These are phyloP conservation scores for Russula sp. DNA, from an alignment of 768 basidiomycete species.

Conservation along the genomic window DNA sequence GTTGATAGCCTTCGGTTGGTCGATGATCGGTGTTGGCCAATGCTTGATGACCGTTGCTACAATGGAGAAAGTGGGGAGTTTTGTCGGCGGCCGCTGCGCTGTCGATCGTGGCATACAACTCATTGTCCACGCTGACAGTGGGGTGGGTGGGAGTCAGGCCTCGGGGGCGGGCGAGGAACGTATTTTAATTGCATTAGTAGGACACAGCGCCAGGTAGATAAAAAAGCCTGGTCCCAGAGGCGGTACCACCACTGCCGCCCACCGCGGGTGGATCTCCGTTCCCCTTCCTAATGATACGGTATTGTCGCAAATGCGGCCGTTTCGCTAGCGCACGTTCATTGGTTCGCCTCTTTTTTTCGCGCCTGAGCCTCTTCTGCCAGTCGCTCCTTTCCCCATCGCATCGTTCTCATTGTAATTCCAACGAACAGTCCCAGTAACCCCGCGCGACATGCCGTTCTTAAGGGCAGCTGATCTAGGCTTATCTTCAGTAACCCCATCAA, in stretches of 20 bases:
- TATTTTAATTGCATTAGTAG: neutral
- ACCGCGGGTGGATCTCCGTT: conserved; percentile 8
- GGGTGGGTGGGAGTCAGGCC: neutral
- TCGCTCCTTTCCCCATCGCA: conserved; percentile 29
- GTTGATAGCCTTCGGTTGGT: conserved; percentile 40
- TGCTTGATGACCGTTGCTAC: conserved; percentile 53
- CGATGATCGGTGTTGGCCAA: conserved; percentile 47
- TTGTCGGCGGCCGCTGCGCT: neutral
- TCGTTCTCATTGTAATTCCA: conserved; percentile 47
- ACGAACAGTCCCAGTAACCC: conserved; percentile 50
- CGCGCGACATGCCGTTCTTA: conserved; percentile 17
- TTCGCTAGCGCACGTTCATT: conserved; percentile 20
- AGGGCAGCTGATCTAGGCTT: conserved; percentile 22
- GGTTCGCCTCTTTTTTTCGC: conserved; percentile 25
- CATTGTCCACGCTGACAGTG: neutral
- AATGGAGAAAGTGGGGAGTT: conserved; percentile 9
- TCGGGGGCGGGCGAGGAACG: neutral
- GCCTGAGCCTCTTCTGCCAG: conserved; percentile 28
- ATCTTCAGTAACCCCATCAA: conserved; percentile 13
- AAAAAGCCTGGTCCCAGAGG: neutral
- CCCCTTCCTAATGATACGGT: neutral
- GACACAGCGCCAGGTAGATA: conserved; percentile 10
- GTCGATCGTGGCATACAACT: neutral
- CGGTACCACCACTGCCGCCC: neutral
- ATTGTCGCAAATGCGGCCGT: conserved; percentile 6